Conservation (phyloP, 225 moss, liverwort and hornwort species). For the Pseudisothecium myosuroides region DNA sequence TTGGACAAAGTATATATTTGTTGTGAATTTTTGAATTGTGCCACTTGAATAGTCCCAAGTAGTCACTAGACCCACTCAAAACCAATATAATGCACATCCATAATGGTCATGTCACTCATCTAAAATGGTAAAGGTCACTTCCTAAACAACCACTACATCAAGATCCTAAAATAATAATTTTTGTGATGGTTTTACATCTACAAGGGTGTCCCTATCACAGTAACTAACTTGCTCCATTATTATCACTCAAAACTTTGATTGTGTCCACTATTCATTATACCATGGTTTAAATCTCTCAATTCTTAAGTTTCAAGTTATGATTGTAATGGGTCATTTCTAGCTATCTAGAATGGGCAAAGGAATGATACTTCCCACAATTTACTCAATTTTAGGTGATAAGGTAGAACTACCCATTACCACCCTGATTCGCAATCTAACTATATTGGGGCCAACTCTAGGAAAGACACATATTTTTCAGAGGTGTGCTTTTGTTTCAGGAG, state of each 20-base stretch:
- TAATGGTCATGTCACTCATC: background rate
- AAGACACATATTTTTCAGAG: too few species aligned
- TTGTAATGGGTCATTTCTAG: background rate
- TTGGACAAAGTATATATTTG: rapidly evolving
- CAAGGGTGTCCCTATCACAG: rapidly evolving
- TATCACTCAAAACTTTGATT: background rate
- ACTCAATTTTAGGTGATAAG: too few species aligned
- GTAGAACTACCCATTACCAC: too few species aligned
- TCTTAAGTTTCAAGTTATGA: rapidly evolving
- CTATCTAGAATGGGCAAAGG: background rate
- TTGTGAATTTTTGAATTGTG: background rate
- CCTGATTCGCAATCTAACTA: too few species aligned
- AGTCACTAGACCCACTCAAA: background rate
- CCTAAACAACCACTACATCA: rapidly evolving
- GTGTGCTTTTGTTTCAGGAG: too few species aligned
- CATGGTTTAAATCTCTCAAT: background rate
- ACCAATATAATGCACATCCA: background rate
- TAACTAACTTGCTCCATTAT: background rate
- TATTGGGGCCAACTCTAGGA: too few species aligned
- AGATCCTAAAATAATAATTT: background rate
- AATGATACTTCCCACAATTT: background rate
- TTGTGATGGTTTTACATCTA: background rate
- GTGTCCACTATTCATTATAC: background rate
- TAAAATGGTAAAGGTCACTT: too few species aligned
- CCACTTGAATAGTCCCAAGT: rapidly evolving